Conservation (phyloP, 148 eudicot species). For the Nepenthes gracilis region DNA sequence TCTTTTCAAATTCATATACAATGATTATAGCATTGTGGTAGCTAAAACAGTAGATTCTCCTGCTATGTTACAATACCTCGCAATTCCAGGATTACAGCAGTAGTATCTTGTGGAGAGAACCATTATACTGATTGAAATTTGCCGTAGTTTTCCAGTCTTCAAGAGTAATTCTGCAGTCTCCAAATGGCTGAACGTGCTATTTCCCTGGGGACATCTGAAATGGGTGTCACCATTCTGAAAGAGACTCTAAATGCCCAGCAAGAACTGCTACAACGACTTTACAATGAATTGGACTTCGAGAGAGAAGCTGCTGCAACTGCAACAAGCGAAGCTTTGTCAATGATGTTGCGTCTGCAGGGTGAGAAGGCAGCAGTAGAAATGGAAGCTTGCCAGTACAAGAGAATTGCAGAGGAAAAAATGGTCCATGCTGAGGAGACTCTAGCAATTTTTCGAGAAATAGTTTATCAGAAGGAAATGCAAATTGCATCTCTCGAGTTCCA, state of each 20-base stretch:
- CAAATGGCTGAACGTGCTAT: slow-evolving; percentile 23
- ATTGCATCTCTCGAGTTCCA: slow-evolving; percentile 71
- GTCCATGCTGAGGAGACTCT: slow-evolving; percentile 69
- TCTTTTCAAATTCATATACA: too few species aligned
- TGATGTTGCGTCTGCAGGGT: slow-evolving; percentile 80
- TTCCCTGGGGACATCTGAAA: slow-evolving; percentile 18
- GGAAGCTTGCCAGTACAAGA: slow-evolving; percentile 87
- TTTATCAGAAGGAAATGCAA: slow-evolving; percentile 89
- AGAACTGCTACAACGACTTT: slow-evolving; percentile 71
- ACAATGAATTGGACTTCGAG: slow-evolving; percentile 75
- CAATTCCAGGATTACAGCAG: too few species aligned
- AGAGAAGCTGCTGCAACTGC: slow-evolving; percentile 78
- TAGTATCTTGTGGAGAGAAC: too few species aligned
- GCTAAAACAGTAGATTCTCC: too few species aligned
- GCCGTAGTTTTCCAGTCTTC: neutral
- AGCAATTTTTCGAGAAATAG: slow-evolving; percentile 52
- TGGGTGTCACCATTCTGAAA: slow-evolving; percentile 30
- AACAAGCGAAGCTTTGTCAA: slow-evolving; percentile 81
- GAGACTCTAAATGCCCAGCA: slow-evolving; percentile 71
- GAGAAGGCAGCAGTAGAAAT: slow-evolving; percentile 81
- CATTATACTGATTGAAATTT: neutral
- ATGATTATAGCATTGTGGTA: too few species aligned
- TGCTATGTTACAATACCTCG: too few species aligned
- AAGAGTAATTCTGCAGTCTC: neutral
- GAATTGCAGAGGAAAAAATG: slow-evolving; percentile 88